Conservation (phyloP, 371 early-diverging fungal species). For the Mortierella sp. region DNA sequence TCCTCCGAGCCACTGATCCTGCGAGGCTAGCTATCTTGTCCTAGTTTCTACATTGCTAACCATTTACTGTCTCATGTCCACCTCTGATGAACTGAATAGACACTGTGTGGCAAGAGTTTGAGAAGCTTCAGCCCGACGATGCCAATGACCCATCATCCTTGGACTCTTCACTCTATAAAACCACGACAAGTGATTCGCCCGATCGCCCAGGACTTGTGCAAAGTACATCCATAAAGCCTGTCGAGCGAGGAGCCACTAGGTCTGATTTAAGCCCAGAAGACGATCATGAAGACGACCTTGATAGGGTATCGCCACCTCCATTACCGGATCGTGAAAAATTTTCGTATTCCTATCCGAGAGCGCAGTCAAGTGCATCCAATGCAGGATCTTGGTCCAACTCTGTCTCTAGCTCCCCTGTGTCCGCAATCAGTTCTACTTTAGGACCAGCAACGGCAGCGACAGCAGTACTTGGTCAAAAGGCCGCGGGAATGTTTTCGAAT, state of each 20-base stretch:
- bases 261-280: constrained; percentile 29
- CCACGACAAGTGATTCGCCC: not conserved
- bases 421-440: constrained; percentile 27
- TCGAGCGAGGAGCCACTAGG: constrained; percentile 15
- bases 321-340: not conserved
- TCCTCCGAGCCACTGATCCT: not conserved
- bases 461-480: constrained; percentile 60
- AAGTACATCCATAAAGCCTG: constrained; percentile 25
- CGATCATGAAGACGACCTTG: constrained; percentile 16
- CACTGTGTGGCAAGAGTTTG: constrained; percentile 66
- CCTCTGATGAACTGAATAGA: constrained; percentile 32
- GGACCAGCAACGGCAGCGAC: constrained; percentile 58
- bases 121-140: constrained; percentile 53
- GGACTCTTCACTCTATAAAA: constrained; percentile 36
- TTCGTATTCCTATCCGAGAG: constrained; percentile 2
- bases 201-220: constrained; percentile 27
- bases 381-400: constrained; percentile 15
- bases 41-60: not conserved
- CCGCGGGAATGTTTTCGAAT: constrained; percentile 63
- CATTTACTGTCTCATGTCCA: not conserved
- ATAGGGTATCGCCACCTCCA: constrained; percentile 20
- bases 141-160: not conserved
- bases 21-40: no score
- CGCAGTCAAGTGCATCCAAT: constrained; percentile 14
- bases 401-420: constrained; percentile 20